Base-by-base conservation (phyloP, 148 eudicot genomes). In the Cornus florida region DNA sequence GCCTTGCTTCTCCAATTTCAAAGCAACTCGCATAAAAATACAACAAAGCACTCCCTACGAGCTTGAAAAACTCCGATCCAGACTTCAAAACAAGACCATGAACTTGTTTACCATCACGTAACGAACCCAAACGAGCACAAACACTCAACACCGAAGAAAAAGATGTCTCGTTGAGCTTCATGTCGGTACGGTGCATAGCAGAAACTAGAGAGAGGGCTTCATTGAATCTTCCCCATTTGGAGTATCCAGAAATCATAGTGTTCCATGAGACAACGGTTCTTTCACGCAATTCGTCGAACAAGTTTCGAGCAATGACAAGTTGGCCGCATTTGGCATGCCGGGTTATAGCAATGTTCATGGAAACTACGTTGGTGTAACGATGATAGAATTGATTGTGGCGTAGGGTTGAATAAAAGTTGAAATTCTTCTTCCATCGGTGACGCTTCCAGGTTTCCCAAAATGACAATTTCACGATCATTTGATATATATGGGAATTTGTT, bases 251-350 rank as follows among this genome's bases (percentile, higher is more conserved):
- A 19, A 89, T 81, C 86, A 89, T 84, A 20, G 80, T 79, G 80
- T 86, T 89, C 89, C 89, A 89, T 9, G 90, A 81, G n/a, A 84
- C 89, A 68, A 81, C 84, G 5, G 85, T 81, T 84, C 90, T 35
- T 9, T 53, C 39, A 11, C 83, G 80, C 92, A 90, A 86, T 81
- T 71, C 67, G 77, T 90, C 92, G 77, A 90, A 90, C 82, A 90
- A 11, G 7, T 84, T 67, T 53, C 89, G 92, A 4, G 90, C 92
- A 66, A 66, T 39, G 6, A 69, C 72, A 3, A 90, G 77, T 7
- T 84, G 62, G 7, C 89, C 89, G 20, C 65, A 68, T 75, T 80
- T 73, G 5, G 74, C 77, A 10, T 13, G 23, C 0, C 23, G 9
- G 0, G 85, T 48, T 12, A 90, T 82, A 23, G 82, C 80, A 75